Conservation (phyloP, 208 protist species). For the Trypanosoma rangeli region DNA sequence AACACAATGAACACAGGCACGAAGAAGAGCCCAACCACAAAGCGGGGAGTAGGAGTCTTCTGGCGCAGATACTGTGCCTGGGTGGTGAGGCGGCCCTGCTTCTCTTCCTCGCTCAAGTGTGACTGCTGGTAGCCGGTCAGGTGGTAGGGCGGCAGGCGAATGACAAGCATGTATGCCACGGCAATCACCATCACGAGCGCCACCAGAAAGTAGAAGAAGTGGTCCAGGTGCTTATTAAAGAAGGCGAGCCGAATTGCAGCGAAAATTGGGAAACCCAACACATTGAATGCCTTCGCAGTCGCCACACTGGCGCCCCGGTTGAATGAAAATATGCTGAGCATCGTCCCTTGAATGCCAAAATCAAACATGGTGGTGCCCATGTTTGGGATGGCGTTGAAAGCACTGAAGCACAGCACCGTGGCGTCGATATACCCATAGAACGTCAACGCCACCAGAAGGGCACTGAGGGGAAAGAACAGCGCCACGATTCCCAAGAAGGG, state of each 20-base stretch:
- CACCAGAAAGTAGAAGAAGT: slow-evolving; percentile 22
- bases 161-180: slow-evolving; percentile 41
- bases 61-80: slow-evolving; percentile 59
- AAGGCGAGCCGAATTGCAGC: not conserved
- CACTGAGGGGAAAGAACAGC: slow-evolving; percentile 35
- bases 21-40: slow-evolving; percentile 51
- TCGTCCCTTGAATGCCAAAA: slow-evolving; percentile 47
- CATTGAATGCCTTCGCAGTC: slow-evolving; percentile 26
- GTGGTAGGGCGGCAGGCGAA: slow-evolving; percentile 70
- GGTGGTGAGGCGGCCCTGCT: slow-evolving; percentile 31
- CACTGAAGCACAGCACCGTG: slow-evolving; percentile 29
- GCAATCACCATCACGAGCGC: slow-evolving; percentile 37
- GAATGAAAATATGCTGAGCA: slow-evolving; percentile 48
- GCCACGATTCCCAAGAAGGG: slow-evolving; percentile 30
- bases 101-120: slow-evolving; percentile 39
- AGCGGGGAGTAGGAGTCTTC: slow-evolving; percentile 58
- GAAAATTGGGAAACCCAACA: not conserved
- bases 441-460: slow-evolving; percentile 33
- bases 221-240: not conserved
- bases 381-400: slow-evolving; percentile 61
- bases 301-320: slow-evolving; percentile 40
- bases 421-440: slow-evolving; percentile 28
- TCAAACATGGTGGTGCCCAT: slow-evolving; percentile 51
- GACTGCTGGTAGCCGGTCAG: slow-evolving; percentile 60
- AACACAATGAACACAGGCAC: slow-evolving; percentile 58